Percentiles rank a stretch among this genome's conserved stretches.
These are phyloP conservation scores for Hanseniaspora occidentalis DNA, from an alignment of 805 yeast genomes.

Conservation along the genomic window DNA sequence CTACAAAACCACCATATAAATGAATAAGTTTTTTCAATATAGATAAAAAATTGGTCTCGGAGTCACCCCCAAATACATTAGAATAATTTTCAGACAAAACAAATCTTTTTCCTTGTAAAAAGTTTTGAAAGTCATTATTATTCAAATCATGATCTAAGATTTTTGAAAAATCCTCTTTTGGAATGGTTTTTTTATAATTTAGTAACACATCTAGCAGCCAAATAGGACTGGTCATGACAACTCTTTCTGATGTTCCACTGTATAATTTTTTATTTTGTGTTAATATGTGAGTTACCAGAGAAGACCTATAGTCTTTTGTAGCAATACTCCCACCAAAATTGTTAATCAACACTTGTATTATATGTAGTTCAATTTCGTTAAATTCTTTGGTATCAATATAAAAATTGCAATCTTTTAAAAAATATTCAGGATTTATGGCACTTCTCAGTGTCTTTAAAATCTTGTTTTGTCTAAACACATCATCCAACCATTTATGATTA, in stretches of 20 bases:
- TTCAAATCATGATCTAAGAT: no score
- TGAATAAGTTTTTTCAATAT: not conserved
- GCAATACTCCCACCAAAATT: slow-evolving; percentile 63
- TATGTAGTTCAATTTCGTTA: slow-evolving; percentile 54
- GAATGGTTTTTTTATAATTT: no score
- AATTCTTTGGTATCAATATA: slow-evolving; percentile 46
- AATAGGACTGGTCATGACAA: slow-evolving; percentile 31
- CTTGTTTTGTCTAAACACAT: slow-evolving; percentile 12
- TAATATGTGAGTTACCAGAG: slow-evolving; percentile 69
- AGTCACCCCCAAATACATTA: not conserved
- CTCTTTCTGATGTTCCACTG: not conserved
- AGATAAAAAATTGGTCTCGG: not conserved
- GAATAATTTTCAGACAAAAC: not conserved
- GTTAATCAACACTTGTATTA: slow-evolving; percentile 42
- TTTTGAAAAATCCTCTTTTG: not conserved
- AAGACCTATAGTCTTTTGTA: slow-evolving; percentile 45
- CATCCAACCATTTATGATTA: slow-evolving; percentile 15
- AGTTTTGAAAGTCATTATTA: not conserved
- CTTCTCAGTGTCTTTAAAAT: slow-evolving; percentile 25
- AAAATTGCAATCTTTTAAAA: slow-evolving; percentile 49
- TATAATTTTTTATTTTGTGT: slow-evolving; percentile 34
- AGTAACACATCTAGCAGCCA: not conserved
- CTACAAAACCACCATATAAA: not conserved
- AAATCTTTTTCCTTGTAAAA: not conserved
- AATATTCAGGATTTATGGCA: slow-evolving; percentile 59